Evolutionary conservation across 2,329 filamentous ascomycete species (phyloP).

Genomic region (Colletotrichum tanaceti): DNA sequence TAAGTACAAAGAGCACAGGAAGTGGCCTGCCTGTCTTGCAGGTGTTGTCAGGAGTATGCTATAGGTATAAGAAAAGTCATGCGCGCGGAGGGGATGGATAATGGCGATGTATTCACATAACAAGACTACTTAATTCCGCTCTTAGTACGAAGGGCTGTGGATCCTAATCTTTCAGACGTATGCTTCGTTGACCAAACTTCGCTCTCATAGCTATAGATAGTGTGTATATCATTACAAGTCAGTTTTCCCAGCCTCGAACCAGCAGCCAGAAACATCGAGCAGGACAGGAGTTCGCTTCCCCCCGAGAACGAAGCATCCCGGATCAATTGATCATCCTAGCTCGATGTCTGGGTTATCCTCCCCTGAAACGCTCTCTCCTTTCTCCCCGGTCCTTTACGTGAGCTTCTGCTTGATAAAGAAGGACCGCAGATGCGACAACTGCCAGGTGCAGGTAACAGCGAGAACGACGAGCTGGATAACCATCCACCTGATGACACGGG

Average conservation of each 20-base stretch:
- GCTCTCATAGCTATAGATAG: constrained; percentile 35
- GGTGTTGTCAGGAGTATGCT: not conserved
- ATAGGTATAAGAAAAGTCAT: not conserved
- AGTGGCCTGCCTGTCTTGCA: not conserved
- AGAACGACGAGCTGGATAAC: constrained; percentile 88
- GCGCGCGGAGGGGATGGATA: too few relatives aligned
- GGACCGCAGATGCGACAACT: constrained; percentile 90
- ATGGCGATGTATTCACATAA: too few relatives aligned
- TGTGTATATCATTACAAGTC: constrained; percentile 40
- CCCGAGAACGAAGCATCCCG: constrained; percentile 8
- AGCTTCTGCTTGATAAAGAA: constrained; percentile 99
- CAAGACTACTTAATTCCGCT: too few relatives aligned
- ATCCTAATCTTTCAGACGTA: constrained; percentile 25
- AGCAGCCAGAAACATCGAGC: constrained; percentile 4
- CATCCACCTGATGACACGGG: constrained; percentile 93
- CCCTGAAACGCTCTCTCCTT: constrained; percentile 11
- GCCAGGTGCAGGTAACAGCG: constrained; percentile 92
- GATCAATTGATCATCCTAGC: constrained; percentile 6
- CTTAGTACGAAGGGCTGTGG: not conserved
- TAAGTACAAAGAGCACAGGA: too few relatives aligned
- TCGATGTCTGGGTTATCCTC: constrained; percentile 15
- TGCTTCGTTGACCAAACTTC: constrained; percentile 37
- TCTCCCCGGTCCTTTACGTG: constrained; percentile 68
- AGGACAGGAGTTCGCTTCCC: not conserved
- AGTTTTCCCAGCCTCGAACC: constrained; percentile 13